A percentile compares a stretch with the other conserved stretches of the same genome.
Evolutionary conservation across 495 filamentous ascomycete species (phyloP).

Genomic region (Penicillium cinerascens): DNA sequence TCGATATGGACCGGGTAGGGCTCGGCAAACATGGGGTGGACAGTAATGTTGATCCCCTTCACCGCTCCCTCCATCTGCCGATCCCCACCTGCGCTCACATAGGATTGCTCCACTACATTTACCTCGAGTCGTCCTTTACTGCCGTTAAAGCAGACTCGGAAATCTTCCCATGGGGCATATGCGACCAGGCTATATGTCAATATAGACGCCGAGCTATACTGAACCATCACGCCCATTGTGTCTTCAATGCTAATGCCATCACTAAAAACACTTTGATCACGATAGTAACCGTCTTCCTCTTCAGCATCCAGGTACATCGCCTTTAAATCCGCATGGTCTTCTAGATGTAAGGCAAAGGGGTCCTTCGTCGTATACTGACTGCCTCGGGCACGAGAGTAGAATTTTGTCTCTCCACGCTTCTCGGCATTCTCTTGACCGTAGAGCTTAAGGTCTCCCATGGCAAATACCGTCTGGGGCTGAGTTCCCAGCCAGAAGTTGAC

Average conservation of each 20-base stretch:
- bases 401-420: conserved; percentile 23
- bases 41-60: conserved; percentile 45
- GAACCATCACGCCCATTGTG: conserved; percentile 55
- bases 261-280: conserved; percentile 56
- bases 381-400: conserved; percentile 29
- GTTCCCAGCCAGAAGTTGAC: conserved; percentile 34
- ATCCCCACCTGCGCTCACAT: conserved; percentile 34
- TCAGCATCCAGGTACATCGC: conserved; percentile 56
- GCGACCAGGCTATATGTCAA: conserved; percentile 31
- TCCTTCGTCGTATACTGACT: conserved; percentile 24
- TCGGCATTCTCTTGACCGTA: conserved; percentile 37
- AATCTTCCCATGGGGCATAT: conserved; percentile 35
- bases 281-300: conserved; percentile 56
- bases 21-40: conserved; percentile 29
- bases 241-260: conserved; percentile 60
- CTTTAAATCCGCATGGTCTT: conserved; percentile 47
- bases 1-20: conserved; percentile 24
- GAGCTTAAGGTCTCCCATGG: conserved; percentile 32
- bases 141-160: conserved; percentile 32
- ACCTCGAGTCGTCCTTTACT: conserved; percentile 29
- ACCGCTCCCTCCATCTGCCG: conserved; percentile 29
- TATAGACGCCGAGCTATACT: conserved; percentile 39
- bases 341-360: conserved; percentile 50
- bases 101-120: conserved; percentile 32
- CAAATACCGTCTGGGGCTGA: conserved; percentile 26